Percentiles rank a stretch among this genome's conserved stretches.
Conservation (phyloP, 768 basidiomycete genomes). For the Leccinum longicurvipes region DNA sequence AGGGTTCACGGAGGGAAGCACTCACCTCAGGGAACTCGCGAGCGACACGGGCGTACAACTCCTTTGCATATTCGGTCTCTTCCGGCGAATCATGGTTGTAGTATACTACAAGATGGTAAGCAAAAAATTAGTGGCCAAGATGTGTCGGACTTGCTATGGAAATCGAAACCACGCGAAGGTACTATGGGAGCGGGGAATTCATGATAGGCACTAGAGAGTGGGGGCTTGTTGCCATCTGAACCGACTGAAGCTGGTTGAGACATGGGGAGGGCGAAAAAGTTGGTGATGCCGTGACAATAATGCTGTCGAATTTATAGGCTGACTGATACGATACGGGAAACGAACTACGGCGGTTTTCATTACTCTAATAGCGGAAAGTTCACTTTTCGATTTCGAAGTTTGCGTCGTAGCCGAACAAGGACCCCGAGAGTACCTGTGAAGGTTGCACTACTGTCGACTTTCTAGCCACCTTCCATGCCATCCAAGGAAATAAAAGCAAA, state of each 20-base stretch:
- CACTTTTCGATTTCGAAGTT: too few species aligned
- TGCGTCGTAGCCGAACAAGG: too few species aligned
- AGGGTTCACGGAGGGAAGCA: background rate
- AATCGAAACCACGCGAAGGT: slow-evolving; percentile 62
- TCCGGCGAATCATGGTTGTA: slow-evolving; percentile 47
- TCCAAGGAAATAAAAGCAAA: too few species aligned
- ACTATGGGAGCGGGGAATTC: slow-evolving; percentile 50
- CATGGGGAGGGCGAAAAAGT: too few species aligned
- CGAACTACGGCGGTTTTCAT: too few species aligned
- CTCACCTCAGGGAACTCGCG: slow-evolving; percentile 68
- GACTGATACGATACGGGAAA: too few species aligned
- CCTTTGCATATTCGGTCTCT: slow-evolving; percentile 47
- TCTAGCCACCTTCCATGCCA: too few species aligned
- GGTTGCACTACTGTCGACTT: too few species aligned
- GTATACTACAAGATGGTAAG: slow-evolving; percentile 45
- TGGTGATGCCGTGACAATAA: too few species aligned
- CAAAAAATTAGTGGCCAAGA: background rate
- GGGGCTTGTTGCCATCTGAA: slow-evolving; percentile 10
- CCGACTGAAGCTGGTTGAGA: background rate
- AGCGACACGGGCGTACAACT: slow-evolving; percentile 56
- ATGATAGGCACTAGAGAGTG: slow-evolving; percentile 50
- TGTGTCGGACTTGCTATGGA: slow-evolving; percentile 68
- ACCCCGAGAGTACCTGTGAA: too few species aligned
- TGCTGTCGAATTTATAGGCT: too few species aligned
- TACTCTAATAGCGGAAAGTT: too few species aligned